Evolutionary conservation across 2,329 filamentous ascomycete species (phyloP).

Genomic region (Lecanicillium sp.): DNA sequence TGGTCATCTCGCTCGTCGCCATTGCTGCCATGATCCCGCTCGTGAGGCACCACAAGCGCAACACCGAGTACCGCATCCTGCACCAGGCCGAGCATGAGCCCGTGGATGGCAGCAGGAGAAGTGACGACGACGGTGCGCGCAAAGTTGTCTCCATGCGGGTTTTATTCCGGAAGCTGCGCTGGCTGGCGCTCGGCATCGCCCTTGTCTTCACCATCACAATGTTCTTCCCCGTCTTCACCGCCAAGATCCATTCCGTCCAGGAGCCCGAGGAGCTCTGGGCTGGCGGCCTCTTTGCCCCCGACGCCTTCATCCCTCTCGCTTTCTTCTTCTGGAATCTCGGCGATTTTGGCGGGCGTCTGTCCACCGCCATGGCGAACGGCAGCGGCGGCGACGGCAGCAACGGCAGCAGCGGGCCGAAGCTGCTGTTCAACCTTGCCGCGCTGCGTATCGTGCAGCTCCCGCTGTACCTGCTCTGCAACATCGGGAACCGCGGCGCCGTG

Average conservation of each 20-base stretch:
- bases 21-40: conserved; percentile 72
- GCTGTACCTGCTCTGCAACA: conserved; percentile 84
- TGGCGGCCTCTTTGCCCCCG: conserved; percentile 59
- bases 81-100: conserved; percentile 29
- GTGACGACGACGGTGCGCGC: conserved; percentile 46
- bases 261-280: conserved; percentile 21
- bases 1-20: conserved; percentile 63
- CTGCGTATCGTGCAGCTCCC: conserved; percentile 68
- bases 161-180: conserved; percentile 72
- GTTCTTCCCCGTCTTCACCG: conserved; percentile 91
- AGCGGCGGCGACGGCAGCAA: conserved; percentile 33
- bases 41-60: conserved; percentile 51
- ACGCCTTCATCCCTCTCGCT: conserved; percentile 79
- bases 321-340: conserved; percentile 94
- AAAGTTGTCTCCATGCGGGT: conserved; percentile 49
- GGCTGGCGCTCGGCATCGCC: conserved; percentile 70
- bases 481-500: conserved; percentile 66
- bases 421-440: conserved; percentile 63
- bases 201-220: conserved; percentile 80
- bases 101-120: conserved; percentile 41
- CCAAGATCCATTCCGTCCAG: conserved; percentile 48
- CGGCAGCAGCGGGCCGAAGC: conserved; percentile 47
- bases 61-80: conserved; percentile 41
- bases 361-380: conserved; percentile 52
- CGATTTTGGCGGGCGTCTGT: conserved; percentile 70